Evolutionary conservation across 1,284 basidiomycete genomes (phyloP).

Genomic region (Sporisorium scitamineum): DNA sequence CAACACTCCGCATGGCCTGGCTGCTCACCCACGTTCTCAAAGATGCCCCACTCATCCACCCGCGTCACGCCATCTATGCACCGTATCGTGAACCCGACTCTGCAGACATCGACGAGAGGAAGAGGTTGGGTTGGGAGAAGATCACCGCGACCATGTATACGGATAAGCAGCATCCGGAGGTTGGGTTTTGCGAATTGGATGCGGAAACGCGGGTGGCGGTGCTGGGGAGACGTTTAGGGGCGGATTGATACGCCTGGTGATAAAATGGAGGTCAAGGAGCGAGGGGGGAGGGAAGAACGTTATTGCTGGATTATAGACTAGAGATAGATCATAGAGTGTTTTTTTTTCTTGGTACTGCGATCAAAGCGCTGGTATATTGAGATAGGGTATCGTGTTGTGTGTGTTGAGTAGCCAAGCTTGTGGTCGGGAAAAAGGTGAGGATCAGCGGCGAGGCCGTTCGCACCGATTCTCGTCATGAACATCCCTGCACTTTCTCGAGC

Average conservation of each 20-base stretch:
- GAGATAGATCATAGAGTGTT: background rate
- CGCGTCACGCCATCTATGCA: conserved; percentile 50
- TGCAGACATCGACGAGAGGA: conserved; percentile 17
- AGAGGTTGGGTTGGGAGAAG: conserved; percentile 31
- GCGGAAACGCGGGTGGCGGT: conserved; percentile 40
- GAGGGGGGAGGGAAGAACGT: conserved; percentile 17
- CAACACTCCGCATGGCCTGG: conserved; percentile 50
- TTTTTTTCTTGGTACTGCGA: conserved; percentile 1
- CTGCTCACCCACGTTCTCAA: conserved; percentile 59
- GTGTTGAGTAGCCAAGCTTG: background rate
- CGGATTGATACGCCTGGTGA: conserved; percentile 50
- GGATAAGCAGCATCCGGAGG: conserved; percentile 54
- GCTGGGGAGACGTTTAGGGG: conserved; percentile 54
- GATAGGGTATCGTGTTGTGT: background rate
- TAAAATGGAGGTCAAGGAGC: conserved; percentile 10
- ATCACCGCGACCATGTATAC: conserved; percentile 42
- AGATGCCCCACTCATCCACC: conserved; percentile 63
- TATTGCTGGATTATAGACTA: conserved; percentile 38
- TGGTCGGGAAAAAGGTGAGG: too few relatives aligned
- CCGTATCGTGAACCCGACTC: conserved; percentile 16
- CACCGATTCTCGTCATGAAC: conserved; percentile 46
- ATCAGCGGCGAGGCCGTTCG: conserved; percentile 35
- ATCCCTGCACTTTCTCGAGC: conserved; percentile 32
- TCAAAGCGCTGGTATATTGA: background rate
- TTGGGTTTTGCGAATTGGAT: conserved; percentile 61